A percentile compares a stretch with the other conserved stretches of the same genome.
Evolutionary conservation across 176 grass and related monocot species (phyloP).

Genomic region (Phoenix dactylifera): DNA sequence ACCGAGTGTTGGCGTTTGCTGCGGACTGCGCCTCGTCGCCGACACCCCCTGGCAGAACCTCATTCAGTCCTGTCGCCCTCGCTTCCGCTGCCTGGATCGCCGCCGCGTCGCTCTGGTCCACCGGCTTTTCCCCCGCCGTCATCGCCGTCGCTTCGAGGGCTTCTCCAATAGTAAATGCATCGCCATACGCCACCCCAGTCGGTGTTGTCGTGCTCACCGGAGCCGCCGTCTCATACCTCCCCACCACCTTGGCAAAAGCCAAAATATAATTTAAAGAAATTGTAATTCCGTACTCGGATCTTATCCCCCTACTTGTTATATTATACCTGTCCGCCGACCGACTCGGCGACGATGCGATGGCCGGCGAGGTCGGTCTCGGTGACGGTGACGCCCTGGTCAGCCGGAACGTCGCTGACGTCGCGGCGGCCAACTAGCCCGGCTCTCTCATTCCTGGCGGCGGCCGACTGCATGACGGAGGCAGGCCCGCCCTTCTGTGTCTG

Average conservation of each 20-base stretch:
- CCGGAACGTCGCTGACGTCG: constrained; percentile 32
- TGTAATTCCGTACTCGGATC: too few species aligned
- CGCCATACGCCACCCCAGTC: not conserved
- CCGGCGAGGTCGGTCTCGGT: constrained; percentile 41
- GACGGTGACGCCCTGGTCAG: constrained; percentile 36
- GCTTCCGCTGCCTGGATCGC: constrained; percentile 61
- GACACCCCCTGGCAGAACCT: constrained; percentile 24
- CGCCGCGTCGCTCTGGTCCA: constrained; percentile 64
- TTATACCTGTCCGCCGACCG: too few species aligned
- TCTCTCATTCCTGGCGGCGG: constrained; percentile 44
- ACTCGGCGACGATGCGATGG: not conserved
- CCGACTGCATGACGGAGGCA: constrained; percentile 53
- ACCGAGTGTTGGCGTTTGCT: constrained; percentile 27
- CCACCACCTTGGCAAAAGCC: too few species aligned
- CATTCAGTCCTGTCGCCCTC: constrained; percentile 30
- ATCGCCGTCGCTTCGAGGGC: constrained; percentile 46
- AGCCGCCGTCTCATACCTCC: not conserved
- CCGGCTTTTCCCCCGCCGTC: constrained; percentile 20
- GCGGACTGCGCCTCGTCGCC: constrained; percentile 39
- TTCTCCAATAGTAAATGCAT: constrained; percentile 57
- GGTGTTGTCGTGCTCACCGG: not conserved
- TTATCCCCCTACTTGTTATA: too few species aligned
- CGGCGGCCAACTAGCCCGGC: constrained; percentile 40
- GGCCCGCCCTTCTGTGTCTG: constrained; percentile 37
- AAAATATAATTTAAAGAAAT: too few species aligned